A percentile compares a stretch with the other conserved stretches of the same genome.
Conservation (phyloP, 495 filamentous ascomycete species). For the Lepidopterella palustris region DNA sequence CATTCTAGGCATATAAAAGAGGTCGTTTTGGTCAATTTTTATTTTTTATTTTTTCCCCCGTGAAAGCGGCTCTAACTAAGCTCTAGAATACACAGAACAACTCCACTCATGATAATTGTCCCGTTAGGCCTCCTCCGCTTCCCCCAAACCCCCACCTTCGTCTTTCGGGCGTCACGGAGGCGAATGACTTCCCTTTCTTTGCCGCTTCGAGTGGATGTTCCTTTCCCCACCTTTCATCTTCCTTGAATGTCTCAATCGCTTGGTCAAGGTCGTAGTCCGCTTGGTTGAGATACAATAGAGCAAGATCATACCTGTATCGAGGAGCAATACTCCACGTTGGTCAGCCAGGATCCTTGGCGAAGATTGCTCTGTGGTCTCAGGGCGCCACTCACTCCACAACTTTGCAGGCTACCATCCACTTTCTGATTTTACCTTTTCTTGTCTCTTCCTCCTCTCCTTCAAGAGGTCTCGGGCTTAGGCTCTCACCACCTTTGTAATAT, state of each 20-base stretch:
- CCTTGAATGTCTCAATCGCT: constrained; percentile 55
- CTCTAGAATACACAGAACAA: too few relatives aligned
- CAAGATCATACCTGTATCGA: constrained; percentile 56
- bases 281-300: constrained; percentile 62
- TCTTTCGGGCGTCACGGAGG: constrained; percentile 1
- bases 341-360: constrained; percentile 10
- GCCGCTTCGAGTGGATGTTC: constrained; percentile 52
- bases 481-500: constrained; percentile 56
- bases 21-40: too few relatives aligned
- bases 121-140: constrained; percentile 21
- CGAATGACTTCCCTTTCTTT: constrained; percentile 36
- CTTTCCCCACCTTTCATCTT: constrained; percentile 66
- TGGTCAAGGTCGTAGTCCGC: constrained; percentile 55
- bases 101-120: constrained; percentile 22
- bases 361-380: background rate
- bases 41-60: too few relatives aligned
- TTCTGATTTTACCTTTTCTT: constrained; percentile 56
- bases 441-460: constrained; percentile 64
- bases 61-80: too few relatives aligned
- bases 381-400: constrained; percentile 50
- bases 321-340: constrained; percentile 31
- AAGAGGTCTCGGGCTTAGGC: constrained; percentile 56
- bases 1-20: too few relatives aligned
- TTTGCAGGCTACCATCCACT: constrained; percentile 67
- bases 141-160: constrained; percentile 23